Evolutionary conservation across 768 basidiomycete species (phyloP).

Genomic region (Leccinum aurantiacum): DNA sequence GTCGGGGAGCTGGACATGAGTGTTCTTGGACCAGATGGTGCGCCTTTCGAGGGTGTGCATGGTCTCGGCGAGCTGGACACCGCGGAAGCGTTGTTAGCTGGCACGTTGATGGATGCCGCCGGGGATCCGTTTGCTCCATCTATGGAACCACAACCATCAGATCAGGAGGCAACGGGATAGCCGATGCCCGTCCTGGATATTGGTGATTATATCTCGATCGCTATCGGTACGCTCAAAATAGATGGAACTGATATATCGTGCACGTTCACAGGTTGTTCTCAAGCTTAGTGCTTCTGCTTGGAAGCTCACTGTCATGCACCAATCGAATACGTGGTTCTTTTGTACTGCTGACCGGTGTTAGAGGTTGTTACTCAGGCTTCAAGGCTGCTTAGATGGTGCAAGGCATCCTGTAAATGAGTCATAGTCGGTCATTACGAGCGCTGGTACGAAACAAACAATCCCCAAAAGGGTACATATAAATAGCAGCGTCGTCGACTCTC

Average conservation of each 20-base stretch:
- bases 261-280: not conserved
- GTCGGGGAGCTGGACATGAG: conserved; percentile 62
- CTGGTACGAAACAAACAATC: conserved; percentile 22
- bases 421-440: not conserved
- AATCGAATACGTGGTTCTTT: not conserved
- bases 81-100: conserved; percentile 56
- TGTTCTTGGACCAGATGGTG: conserved; percentile 62
- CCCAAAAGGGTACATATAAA: conserved; percentile 14
- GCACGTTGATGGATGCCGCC: conserved; percentile 56
- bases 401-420: not conserved
- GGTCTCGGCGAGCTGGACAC: conserved; percentile 58
- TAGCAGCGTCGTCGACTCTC: conserved; percentile 3
- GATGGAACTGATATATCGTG: conserved; percentile 6
- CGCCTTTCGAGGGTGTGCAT: conserved; percentile 51
- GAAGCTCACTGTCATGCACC: not conserved
- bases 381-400: not conserved
- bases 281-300: not conserved
- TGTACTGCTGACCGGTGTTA: not conserved
- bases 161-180: conserved; percentile 15
- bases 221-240: not conserved
- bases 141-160: conserved; percentile 21
- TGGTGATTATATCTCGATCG: conserved; percentile 10
- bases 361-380: not conserved
- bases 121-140: conserved; percentile 57
- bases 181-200: not conserved